Conservation (phyloP, 495 filamentous ascomycete genomes). For the Bryoglossum gracile region DNA sequence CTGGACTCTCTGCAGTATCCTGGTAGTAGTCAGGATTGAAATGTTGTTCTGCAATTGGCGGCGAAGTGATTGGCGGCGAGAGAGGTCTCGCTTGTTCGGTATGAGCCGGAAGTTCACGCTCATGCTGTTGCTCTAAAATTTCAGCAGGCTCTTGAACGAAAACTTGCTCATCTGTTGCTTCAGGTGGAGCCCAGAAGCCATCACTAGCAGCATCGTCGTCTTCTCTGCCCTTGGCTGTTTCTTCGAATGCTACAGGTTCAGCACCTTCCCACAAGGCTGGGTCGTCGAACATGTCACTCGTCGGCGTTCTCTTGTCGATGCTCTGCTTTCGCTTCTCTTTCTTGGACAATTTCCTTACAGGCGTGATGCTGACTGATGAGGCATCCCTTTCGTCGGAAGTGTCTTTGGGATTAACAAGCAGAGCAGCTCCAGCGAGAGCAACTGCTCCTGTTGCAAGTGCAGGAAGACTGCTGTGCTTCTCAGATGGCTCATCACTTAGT, state of each 20-base stretch:
- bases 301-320: slow-evolving; percentile 28
- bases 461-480: slow-evolving; percentile 5
- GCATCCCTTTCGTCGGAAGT: slow-evolving; percentile 3
- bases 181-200: slow-evolving; percentile 22
- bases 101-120: background rate
- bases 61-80: background rate
- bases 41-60: background rate
- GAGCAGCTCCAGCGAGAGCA: slow-evolving; percentile 22
- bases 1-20: too few relatives aligned
- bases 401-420: slow-evolving; percentile 26
- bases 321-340: slow-evolving; percentile 25
- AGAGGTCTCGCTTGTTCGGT: background rate
- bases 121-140: background rate
- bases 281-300: slow-evolving; percentile 39
- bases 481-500: slow-evolving; percentile 2
- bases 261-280: slow-evolving; percentile 47
- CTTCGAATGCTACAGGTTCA: slow-evolving; percentile 30
- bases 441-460: slow-evolving; percentile 14
- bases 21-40: too few relatives aligned
- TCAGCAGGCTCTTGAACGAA: slow-evolving; percentile 2
- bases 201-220: slow-evolving; percentile 15
- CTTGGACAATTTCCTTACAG: slow-evolving; percentile 22
- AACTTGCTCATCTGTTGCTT: slow-evolving; percentile 1
- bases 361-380: background rate
- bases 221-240: slow-evolving; percentile 4